Base-by-base conservation (phyloP, 176 grass and related monocot genomes). In the Typha latifolia region DNA sequence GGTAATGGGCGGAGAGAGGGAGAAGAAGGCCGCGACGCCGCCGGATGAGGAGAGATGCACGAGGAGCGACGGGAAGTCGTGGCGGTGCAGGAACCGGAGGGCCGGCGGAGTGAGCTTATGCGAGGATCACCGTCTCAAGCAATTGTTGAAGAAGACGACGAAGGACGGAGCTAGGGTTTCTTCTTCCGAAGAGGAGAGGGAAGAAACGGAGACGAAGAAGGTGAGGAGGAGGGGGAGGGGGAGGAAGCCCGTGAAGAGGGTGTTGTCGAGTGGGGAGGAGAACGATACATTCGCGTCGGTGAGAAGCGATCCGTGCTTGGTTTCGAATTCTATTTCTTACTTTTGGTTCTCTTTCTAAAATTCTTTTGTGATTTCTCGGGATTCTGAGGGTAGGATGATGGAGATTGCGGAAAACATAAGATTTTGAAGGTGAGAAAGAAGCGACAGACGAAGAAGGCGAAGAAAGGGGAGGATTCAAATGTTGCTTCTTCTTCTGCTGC, bases 121-220 rank as follows among this genome's bases (percentile, higher is more conserved):
- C 22, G 64, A 23, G 50, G 49, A 6, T 43, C 37, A 61, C 47
- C 56, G 26, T 49, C 47, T 14, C 18, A 32, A 0, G 4, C 26
- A 49, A 47, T 16, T 16, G 10, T 32, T 72, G 10, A 37, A 18
- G 63, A 32, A 26, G 20, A 16, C 47, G 2, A 7, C 7, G 51
- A 32, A 82, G 61, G 32, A 9, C 16, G 52, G 57, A 34, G 24
- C 14, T 55, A 32, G 32, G 14, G 55, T 78, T 63, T 70, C 56
- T 24, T 49, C 49, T 16, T 49, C 18, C 18, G 37, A 57, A 26
- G 34, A 16, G 34, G 37, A 53, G 11, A 72, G 62, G 5, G 49
- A 15, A 9, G 27, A 32, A 50, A 13, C 2, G 55, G 51, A 43
- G 63, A 31, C 32, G 52, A 62, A 56, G 62, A 78, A 63, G 56